A percentile compares a stretch with the other conserved stretches of the same genome.
These are phyloP conservation scores for Pontederia paniculata DNA, from an alignment of 176 grass and related monocot species.

Conservation along the genomic window DNA sequence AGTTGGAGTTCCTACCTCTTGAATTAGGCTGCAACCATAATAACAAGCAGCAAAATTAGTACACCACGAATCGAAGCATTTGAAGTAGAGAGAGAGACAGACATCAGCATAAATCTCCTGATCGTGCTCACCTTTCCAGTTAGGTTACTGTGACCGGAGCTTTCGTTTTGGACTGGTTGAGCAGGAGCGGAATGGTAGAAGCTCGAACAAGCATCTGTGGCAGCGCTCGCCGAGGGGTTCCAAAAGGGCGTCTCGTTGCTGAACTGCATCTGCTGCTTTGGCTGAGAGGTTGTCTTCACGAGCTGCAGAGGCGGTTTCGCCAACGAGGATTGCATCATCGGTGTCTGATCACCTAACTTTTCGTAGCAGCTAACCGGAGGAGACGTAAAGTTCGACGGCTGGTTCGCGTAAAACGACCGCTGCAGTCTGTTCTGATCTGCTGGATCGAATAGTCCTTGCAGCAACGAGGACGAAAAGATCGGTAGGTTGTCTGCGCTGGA, in stretches of 20 bases:
- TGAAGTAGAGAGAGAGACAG: neutral
- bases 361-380: constrained; percentile 14
- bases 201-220: constrained; percentile 1
- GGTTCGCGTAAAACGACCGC: neutral
- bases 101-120: neutral
- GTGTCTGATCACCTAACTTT: constrained; percentile 15
- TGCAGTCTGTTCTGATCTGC: neutral
- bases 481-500: neutral
- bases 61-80: neutral
- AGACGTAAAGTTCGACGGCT: neutral
- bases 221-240: constrained; percentile 28
- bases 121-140: neutral
- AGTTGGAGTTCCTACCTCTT: constrained; percentile 38
- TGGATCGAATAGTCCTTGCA: constrained; percentile 2
- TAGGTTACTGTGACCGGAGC: neutral
- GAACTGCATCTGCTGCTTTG: constrained; percentile 37
- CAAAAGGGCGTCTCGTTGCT: constrained; percentile 38
- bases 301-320: neutral
- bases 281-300: constrained; percentile 9
- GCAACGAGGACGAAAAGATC: neutral
- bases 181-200: constrained; percentile 6
- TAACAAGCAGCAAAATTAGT: neutral
- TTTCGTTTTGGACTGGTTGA: constrained; percentile 18
- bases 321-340: neutral
- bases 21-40: constrained; percentile 26